Percentiles rank a stretch among this genome's conserved stretches.
These are phyloP conservation scores for Sideroxylon spinosum DNA, from an alignment of 179 eudicot species.

Conservation along the genomic window DNA sequence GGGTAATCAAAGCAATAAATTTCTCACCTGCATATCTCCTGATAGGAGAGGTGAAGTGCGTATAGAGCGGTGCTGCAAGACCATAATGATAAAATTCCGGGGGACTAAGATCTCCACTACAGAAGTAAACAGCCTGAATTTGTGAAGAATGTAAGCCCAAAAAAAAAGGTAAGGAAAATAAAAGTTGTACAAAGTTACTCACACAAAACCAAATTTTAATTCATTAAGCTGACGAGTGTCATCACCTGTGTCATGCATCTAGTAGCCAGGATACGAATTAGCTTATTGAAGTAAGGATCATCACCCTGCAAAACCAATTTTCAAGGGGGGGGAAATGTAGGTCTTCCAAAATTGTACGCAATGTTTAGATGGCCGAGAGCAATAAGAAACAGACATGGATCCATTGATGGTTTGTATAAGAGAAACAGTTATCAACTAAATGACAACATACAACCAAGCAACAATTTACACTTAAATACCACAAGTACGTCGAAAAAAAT, in stretches of 20 bases:
- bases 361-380: background rate
- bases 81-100: slow-evolving; percentile 92
- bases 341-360: background rate
- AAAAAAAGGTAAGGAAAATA: background rate
- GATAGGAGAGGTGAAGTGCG: slow-evolving; percentile 95
- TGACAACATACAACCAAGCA: slow-evolving; percentile 1
- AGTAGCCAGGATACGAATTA: slow-evolving; percentile 92
- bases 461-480: background rate
- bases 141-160: slow-evolving; percentile 5
- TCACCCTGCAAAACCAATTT: slow-evolving; percentile 48
- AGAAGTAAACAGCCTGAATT: slow-evolving; percentile 87
- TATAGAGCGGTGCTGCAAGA: slow-evolving; percentile 83
- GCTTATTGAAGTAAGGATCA: slow-evolving; percentile 93
- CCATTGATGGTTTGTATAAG: background rate
- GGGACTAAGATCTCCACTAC: slow-evolving; percentile 92
- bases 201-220: background rate
- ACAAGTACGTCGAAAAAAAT: background rate
- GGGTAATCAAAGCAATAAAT: background rate
- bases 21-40: slow-evolving; percentile 88
- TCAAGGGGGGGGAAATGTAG: background rate
- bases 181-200: background rate
- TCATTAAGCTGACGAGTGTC: slow-evolving; percentile 4
- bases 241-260: slow-evolving; percentile 97
- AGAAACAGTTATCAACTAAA: slow-evolving; percentile 1
- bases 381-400: background rate